Evolutionary conservation across 2,329 filamentous ascomycete species (phyloP).

Genomic region (Ascochyta clinopodiicola): DNA sequence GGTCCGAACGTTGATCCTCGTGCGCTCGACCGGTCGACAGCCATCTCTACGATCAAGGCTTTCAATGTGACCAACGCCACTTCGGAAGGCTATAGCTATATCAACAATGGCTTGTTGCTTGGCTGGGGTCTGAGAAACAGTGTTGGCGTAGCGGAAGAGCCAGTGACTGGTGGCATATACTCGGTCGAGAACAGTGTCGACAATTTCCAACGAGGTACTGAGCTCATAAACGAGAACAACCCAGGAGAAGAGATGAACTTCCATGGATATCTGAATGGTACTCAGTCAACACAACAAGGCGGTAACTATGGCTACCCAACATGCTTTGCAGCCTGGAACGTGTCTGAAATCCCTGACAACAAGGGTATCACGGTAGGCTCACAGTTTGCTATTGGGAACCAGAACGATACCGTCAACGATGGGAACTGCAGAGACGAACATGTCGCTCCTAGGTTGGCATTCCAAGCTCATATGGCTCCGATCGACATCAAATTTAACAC

Average conservation of each 20-base stretch:
- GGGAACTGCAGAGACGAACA: conserved; percentile 51
- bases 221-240: conserved; percentile 72
- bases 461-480: conserved; percentile 73
- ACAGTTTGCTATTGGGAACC: conserved; percentile 58
- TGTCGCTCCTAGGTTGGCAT: conserved; percentile 61
- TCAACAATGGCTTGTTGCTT: conserved; percentile 58
- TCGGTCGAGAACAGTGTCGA: conserved; percentile 75
- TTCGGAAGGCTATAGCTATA: conserved; percentile 53
- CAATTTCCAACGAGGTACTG: conserved; percentile 62
- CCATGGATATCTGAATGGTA: conserved; percentile 67
- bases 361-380: conserved; percentile 53
- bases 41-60: conserved; percentile 71
- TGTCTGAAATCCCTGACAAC: conserved; percentile 57
- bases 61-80: conserved; percentile 59
- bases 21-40: conserved; percentile 60
- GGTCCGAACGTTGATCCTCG: conserved; percentile 65
- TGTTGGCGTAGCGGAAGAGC: conserved; percentile 72
- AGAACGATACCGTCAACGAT: conserved; percentile 57
- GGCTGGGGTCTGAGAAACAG: conserved; percentile 78
- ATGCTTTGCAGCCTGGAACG: conserved; percentile 72
- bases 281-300: conserved; percentile 50
- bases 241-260: conserved; percentile 78
- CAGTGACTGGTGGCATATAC: conserved; percentile 57
- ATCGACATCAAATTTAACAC: conserved; percentile 72
- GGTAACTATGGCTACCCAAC: conserved; percentile 74